Evolutionary conservation across 768 basidiomycete species (phyloP), one percentile per base, ranked within the genome.

Genomic region (Lepiota brunneoincarnata): DNA sequence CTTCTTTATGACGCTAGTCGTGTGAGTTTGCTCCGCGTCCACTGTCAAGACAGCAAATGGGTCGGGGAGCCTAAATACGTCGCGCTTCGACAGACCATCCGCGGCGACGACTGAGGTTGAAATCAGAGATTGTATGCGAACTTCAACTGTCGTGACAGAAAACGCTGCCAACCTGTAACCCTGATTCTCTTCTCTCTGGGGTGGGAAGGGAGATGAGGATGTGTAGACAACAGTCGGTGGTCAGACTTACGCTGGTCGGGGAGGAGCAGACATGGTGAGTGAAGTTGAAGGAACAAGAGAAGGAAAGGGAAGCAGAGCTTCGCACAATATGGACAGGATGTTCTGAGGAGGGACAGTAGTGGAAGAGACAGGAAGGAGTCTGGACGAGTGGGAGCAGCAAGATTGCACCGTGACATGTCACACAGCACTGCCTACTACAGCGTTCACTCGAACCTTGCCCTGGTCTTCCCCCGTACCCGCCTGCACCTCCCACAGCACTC

Each of bases 11-110:
- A 96, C 96, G 52, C 90, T 92, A 14, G 95, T 98, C 1, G 96
- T 96, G 61, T 93, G 89, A 0, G 95, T 98, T 71, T 98, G 95
- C 69, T 97, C 94, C 3, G 93, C 93, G 61, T 99, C 97, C 39
- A 98, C 94, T 18, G 96, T 98, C 69, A 99, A 89, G 64, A 99
- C 94, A 4, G 97, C 96, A 68, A 98, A 98, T 4, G 97, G 96
- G 71, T 98, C 95, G 2, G 96, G 97, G 5, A 98, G 86, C 49
- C 95, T 85, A 68, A 97, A 94, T 50, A 96, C 93, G 75, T 97
- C 93, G 54, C 93, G 89, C 75, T 96, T 97, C 43, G 89, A 89
- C 17, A 97, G 75, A 12, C 89, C 89, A 73, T 97, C 94, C 42
- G 93, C 97, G 52, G 97, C 96, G 58, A 99, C 94, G 58, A 95